phyloP scores from a whole-genome alignment of 2,329 filamentous ascomycete genomes.

The Ceratocystis colombiana region DNA sequence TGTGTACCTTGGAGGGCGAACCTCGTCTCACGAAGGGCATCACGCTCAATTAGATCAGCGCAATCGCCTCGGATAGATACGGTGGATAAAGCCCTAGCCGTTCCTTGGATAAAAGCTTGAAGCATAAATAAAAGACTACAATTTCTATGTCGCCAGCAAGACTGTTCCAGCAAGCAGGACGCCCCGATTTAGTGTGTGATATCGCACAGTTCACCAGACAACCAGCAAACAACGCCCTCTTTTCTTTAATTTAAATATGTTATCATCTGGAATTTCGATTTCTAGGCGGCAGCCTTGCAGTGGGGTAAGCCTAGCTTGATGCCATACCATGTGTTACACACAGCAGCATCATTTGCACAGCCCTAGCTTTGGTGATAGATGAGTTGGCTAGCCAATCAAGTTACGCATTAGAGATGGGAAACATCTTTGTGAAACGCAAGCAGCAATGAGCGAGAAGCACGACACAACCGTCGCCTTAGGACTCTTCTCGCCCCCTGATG shows the following conservation, averaged over 20 bases:
- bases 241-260: not conserved
- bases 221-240: constrained; percentile 3
- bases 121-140: not conserved
- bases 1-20: not conserved
- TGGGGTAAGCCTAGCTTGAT: not conserved
- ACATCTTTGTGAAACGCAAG: not conserved
- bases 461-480: not conserved
- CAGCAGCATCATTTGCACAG: not conserved
- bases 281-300: not conserved
- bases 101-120: too few species aligned
- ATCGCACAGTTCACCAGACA: not conserved
- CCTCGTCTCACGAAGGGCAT: too few species aligned
- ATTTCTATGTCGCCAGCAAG: not conserved
- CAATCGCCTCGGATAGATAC: too few species aligned
- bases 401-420: not conserved
- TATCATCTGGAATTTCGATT: not conserved
- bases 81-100: too few species aligned
- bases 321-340: not conserved
- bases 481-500: too few species aligned
- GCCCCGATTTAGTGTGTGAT: not conserved
- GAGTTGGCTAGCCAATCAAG: constrained; percentile 7
- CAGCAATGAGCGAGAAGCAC: not conserved
- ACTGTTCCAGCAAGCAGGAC: not conserved
- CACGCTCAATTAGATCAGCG: too few species aligned
- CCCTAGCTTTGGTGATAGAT: not conserved